Conservation (phyloP, 2,329 filamentous ascomycete species). For the Aplosporella prunicola region DNA sequence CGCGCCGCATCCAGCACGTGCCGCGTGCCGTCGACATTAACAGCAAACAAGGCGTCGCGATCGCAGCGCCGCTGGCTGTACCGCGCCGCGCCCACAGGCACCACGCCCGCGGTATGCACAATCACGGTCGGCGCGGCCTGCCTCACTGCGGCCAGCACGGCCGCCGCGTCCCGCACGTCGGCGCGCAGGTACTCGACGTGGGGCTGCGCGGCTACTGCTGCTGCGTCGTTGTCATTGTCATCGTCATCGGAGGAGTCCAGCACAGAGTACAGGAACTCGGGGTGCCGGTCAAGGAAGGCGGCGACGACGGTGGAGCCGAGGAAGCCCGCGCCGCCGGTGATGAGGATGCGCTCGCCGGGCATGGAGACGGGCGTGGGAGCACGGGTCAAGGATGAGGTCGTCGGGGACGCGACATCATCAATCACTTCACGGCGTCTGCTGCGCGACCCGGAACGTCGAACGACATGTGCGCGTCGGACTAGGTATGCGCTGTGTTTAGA, state of each 20-base stretch:
- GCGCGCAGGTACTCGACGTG: slow-evolving; percentile 26
- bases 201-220: slow-evolving; percentile 13
- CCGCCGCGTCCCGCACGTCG: slow-evolving; percentile 29
- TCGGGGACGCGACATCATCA: no score
- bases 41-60: slow-evolving; percentile 58
- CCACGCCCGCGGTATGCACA: slow-evolving; percentile 69
- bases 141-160: slow-evolving; percentile 41
- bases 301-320: slow-evolving; percentile 34
- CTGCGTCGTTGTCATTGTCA: no score
- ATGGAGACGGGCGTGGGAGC: no score
- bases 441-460: no score
- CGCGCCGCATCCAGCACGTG: slow-evolving; percentile 67
- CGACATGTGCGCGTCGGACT: no score
- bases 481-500: no score
- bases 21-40: slow-evolving; percentile 81
- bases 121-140: slow-evolving; percentile 68
- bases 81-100: slow-evolving; percentile 28
- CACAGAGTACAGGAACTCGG: slow-evolving; percentile 30
- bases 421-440: no score
- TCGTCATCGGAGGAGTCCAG: slow-evolving; percentile 27
- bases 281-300: slow-evolving; percentile 28
- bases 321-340: slow-evolving; percentile 42
- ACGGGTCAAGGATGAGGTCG: no score
- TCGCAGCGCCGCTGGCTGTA: slow-evolving; percentile 31
- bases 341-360: slow-evolving; percentile 21